Evolutionary conservation across 2,329 filamentous ascomycete species (phyloP), one percentile per base, ranked within the genome.

Genomic region (Coniochaeta sp.): DNA sequence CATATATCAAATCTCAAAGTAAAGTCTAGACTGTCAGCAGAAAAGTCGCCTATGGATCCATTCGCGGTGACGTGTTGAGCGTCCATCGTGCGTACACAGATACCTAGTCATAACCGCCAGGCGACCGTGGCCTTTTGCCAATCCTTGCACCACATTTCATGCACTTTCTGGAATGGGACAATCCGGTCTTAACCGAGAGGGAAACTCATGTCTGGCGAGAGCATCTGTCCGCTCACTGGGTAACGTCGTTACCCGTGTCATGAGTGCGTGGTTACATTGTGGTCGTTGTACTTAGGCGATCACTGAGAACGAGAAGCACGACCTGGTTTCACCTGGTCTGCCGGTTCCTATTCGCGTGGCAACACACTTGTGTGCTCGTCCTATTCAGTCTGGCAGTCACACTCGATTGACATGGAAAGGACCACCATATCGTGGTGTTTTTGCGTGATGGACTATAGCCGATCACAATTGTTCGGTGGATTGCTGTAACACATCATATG

Each of bases 131-230:
- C 9, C 16, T 7, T n/a, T n/a, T 2, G 1, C 38, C 16, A n/a
- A 40, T 19, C 38, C n/a, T 17, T 9, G 16, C 16, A 40, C 38
- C 38, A 40, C 16, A 16, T 19, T n/a, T 47, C 6, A 2, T 52
- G 24, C 22, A 31, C 8, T 24, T 1, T 17, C 9, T 3, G 47
- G 14, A 31, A 6, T n/a, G 24, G 5, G 47, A 12, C 11, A 31
- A 31, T 16, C 31, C 47, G 47, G 47, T 14, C 22, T 52, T 24
- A 52, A 14, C 47, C 47, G 47, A 52, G 47, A 52, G 24, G 61
- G 82, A 52, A 14, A 24, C 47, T 31, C 22, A 31, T 17, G 11
- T n/a, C 24, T 52, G 11, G 47, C 17, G 16, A 24, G 28, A n/a
- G 43, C 16, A 52, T 50, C 44, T 26, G 5, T 28, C 6, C 12